Base-by-base conservation (phyloP, 2,329 filamentous ascomycete genomes). In the Lecanicillium sp. region DNA sequence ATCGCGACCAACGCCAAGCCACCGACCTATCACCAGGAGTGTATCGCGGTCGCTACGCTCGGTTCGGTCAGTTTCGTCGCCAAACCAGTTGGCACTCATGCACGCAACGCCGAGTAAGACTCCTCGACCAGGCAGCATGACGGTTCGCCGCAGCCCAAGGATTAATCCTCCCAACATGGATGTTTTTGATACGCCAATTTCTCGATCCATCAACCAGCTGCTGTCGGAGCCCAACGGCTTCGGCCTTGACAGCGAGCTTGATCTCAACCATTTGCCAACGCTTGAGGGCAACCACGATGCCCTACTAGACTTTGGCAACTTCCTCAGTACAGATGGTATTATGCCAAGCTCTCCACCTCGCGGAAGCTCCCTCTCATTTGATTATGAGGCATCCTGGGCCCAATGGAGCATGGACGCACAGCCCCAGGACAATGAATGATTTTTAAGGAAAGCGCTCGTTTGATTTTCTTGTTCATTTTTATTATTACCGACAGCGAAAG, bases 171-270 rank as follows among this genome's bases (percentile, higher is more conserved):
- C 55, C 6, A 54, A 58, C 29, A 60, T 69, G 33, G 59, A 62
- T 34, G 45, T 62, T 3, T 62, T 65, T 33, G 66, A 70, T 39
- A 78, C 77, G 5, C 78, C 79, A 0, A 73, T 82, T 50, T 78
- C 76, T 2, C 68, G 73, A 28, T 75, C 78, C 16, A 68, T 86
- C 27, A 75, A 73, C 46, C 72, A 82, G 48, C 65, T 85, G 43
- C 64, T 85, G 15, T 78, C 72, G 7, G 74, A 80, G 43, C 64
- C 63, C 9, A 64, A 68, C 39, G 54, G 65, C 31, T 68, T 73
- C 48, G 49, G 60, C 57, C 9, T 61, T 50, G 44, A 63, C 55
- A 41, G 64, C 18, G 64, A 70, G 29, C 48, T 73, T 9, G 68
- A 73, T 40, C 52, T 72, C 19, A 54, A 52, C 37, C 56, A 45